These are phyloP conservation scores for Mycena sp. DNA, from an alignment of 1,284 basidiomycete genomes.

Conservation along the genomic window DNA sequence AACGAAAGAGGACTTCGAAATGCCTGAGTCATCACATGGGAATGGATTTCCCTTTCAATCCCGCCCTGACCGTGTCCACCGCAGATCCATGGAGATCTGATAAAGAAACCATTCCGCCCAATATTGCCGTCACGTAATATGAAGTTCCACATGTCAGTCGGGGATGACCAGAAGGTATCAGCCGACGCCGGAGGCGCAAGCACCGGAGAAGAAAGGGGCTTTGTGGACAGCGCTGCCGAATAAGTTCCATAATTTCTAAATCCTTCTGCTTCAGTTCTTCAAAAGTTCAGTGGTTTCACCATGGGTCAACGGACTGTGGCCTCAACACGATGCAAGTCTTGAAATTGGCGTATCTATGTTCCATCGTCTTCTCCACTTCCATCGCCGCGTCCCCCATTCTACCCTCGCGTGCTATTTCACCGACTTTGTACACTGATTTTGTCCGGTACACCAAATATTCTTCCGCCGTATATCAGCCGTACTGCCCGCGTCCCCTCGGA, in stretches of 20 bases:
- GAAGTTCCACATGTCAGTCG: neutral
- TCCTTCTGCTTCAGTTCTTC: neutral
- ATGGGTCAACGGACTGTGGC: neutral
- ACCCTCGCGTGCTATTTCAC: conserved; percentile 6
- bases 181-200: neutral
- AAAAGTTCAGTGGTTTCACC: neutral
- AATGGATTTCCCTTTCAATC: too few relatives aligned
- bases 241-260: neutral
- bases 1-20: too few relatives aligned
- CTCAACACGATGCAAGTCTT: conserved; percentile 12
- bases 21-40: too few relatives aligned
- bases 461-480: conserved; percentile 20
- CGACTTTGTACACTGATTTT: conserved; percentile 21
- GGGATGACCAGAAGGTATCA: neutral
- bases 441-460: conserved; percentile 24
- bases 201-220: neutral
- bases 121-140: neutral
- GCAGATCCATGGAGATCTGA: too few relatives aligned
- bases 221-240: neutral
- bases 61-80: too few relatives aligned
- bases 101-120: too few relatives aligned
- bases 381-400: conserved; percentile 3
- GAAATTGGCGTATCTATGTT: neutral
- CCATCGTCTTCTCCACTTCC: neutral
- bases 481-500: conserved; percentile 16